A percentile compares a stretch with the other conserved stretches of the same genome.
Conservation (phyloP, 768 basidiomycete species). For the Leccinum olivaceopallidum region DNA sequence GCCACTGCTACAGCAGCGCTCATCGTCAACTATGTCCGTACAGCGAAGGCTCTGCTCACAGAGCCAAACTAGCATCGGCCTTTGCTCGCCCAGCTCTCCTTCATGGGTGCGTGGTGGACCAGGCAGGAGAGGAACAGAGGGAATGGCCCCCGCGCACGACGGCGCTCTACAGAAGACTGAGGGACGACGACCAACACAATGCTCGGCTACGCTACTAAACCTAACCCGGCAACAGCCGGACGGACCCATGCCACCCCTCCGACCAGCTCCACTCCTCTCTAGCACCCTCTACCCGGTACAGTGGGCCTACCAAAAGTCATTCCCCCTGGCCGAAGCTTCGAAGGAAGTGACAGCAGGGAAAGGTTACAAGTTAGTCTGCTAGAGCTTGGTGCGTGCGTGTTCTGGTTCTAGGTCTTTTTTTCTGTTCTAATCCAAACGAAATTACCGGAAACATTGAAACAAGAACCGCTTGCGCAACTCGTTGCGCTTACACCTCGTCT, state of each 20-base stretch:
- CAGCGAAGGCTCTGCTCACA: slow-evolving; percentile 68
- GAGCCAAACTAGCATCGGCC: slow-evolving; percentile 69
- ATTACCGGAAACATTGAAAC: not conserved
- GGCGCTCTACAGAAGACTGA: too few relatives aligned
- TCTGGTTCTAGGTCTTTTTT: not conserved
- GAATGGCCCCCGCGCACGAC: too few relatives aligned
- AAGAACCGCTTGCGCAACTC: too few relatives aligned
- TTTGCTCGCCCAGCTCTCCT: slow-evolving; percentile 61
- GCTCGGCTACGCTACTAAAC: too few relatives aligned
- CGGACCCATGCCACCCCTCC: too few relatives aligned
- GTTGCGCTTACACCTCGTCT: slow-evolving; percentile 42
- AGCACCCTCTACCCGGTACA: too few relatives aligned
- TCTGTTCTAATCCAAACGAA: slow-evolving; percentile 1
- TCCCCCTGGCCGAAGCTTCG: slow-evolving; percentile 38
- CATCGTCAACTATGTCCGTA: slow-evolving; percentile 55
- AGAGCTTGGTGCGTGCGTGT: slow-evolving; percentile 68
- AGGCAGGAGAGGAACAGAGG: too few relatives aligned
- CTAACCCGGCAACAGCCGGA: too few relatives aligned
- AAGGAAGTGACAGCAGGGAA: slow-evolving; percentile 51
- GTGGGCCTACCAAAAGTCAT: slow-evolving; percentile 74
- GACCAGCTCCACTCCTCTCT: too few relatives aligned
- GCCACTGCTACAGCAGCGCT: slow-evolving; percentile 33
- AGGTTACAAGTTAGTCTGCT: slow-evolving; percentile 55
- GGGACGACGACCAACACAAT: too few relatives aligned
- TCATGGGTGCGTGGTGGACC: slow-evolving; percentile 50